Conservation (phyloP, 306 rosid species). For the Ziziphus jujuba region DNA sequence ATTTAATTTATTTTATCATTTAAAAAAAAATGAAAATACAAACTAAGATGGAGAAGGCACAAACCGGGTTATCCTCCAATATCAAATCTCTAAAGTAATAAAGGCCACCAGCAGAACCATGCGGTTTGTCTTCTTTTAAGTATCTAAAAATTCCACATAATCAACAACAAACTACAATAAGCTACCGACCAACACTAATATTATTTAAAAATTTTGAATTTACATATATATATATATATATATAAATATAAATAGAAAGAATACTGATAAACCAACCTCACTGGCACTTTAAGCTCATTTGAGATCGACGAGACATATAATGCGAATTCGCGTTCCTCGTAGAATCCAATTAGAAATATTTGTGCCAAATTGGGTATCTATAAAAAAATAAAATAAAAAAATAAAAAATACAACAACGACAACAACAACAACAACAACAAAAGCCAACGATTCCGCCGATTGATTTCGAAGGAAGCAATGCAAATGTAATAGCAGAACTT, state of each 20-base stretch:
- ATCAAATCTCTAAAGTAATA: constrained; percentile 77
- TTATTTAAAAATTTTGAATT: neutral
- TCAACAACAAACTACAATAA: constrained; percentile 17
- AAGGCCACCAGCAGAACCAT: constrained; percentile 93
- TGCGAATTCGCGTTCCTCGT: constrained; percentile 93
- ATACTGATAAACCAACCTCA: constrained; percentile 54
- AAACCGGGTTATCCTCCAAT: constrained; percentile 91
- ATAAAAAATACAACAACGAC: neutral
- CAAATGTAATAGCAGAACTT: neutral
- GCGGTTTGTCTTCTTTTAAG: constrained; percentile 96
- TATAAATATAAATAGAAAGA: neutral
- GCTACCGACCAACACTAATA: neutral
- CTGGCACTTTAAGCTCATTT: constrained; percentile 87
- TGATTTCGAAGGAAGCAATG: no score
- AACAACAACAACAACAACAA: neutral
- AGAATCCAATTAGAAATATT: constrained; percentile 82
- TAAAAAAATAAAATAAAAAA: neutral
- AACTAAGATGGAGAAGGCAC: neutral
- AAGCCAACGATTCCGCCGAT: neutral
- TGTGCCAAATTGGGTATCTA: constrained; percentile 92
- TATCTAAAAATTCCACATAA: constrained; percentile 53
- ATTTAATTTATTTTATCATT: neutral
- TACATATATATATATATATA: neutral
- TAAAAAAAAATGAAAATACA: neutral
- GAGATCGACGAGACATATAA: constrained; percentile 91